phyloP scores from a whole-genome alignment of 2,329 filamentous ascomycete species.

The Aspergillus piperis region DNA sequence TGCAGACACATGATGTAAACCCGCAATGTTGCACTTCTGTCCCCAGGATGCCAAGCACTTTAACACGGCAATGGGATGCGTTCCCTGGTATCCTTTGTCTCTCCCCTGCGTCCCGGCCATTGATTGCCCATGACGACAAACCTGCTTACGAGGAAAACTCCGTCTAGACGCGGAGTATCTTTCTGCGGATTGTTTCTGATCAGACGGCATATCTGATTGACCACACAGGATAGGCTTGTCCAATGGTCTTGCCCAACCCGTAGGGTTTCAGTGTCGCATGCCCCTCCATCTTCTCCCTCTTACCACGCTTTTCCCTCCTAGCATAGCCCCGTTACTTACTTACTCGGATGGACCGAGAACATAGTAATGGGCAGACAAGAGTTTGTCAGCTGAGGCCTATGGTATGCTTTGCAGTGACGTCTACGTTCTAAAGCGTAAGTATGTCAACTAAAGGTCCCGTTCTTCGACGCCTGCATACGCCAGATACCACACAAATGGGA shows the following conservation, averaged over 20 bases:
- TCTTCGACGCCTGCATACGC: neutral
- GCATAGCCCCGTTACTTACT: neutral
- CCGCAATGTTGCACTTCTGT: neutral
- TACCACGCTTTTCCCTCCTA: neutral
- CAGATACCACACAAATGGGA: neutral
- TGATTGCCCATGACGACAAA: neutral
- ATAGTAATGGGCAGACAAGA: neutral
- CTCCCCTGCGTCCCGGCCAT: neutral
- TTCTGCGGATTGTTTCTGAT: neutral
- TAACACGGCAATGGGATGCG: neutral
- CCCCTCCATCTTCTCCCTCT: neutral
- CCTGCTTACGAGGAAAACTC: neutral
- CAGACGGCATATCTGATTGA: neutral
- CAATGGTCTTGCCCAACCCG: neutral
- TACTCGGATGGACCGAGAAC: neutral
- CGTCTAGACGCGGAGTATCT: neutral
- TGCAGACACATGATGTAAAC: neutral
- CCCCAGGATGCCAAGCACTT: neutral
- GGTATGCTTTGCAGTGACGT: neutral
- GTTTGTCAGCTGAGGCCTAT: neutral
- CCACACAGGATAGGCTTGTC: neutral
- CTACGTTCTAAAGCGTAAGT: neutral
- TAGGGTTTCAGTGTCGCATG: neutral
- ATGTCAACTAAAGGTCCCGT: neutral
- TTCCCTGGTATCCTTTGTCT: neutral